Percentiles rank a stretch among this genome's conserved stretches.
These are phyloP conservation scores for Entelexis sorbosivorans DNA, from an alignment of 1,139 yeast species.

Conservation along the genomic window DNA sequence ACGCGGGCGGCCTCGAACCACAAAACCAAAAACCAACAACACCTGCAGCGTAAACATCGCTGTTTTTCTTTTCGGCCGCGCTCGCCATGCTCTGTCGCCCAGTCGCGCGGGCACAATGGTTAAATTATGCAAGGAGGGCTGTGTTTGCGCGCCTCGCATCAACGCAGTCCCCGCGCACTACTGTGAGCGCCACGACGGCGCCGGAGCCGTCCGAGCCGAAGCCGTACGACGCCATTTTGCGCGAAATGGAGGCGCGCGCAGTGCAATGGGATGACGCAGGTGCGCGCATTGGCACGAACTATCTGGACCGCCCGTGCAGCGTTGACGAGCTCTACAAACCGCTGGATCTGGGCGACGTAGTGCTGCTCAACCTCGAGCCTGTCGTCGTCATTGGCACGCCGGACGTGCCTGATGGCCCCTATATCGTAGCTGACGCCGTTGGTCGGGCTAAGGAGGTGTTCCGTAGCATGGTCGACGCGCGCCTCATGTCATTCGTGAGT, in stretches of 20 bases:
- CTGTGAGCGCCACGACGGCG: neutral
- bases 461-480: conserved; percentile 10
- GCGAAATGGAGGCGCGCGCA: neutral
- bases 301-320: neutral
- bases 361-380: conserved; percentile 15
- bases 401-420: conserved; percentile 4
- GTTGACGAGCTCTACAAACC: conserved; percentile 7
- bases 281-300: neutral
- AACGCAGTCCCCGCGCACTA: neutral
- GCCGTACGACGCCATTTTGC: neutral
- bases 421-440: conserved; percentile 14
- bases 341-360: conserved; percentile 15
- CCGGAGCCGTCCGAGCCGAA: neutral
- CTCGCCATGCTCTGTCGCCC: neutral
- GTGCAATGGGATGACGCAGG: neutral
- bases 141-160: neutral
- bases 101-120: neutral
- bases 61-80: too few species aligned
- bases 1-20: neutral
- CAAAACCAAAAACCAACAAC: too few species aligned
- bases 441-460: conserved; percentile 11
- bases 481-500: conserved; percentile 9
- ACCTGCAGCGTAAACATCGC: neutral
- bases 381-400: conserved; percentile 15
- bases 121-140: neutral